Evolutionary conservation across 1,284 basidiomycete species (phyloP), one percentile per base, ranked within the genome.

Genomic region (Tilletia indica): DNA sequence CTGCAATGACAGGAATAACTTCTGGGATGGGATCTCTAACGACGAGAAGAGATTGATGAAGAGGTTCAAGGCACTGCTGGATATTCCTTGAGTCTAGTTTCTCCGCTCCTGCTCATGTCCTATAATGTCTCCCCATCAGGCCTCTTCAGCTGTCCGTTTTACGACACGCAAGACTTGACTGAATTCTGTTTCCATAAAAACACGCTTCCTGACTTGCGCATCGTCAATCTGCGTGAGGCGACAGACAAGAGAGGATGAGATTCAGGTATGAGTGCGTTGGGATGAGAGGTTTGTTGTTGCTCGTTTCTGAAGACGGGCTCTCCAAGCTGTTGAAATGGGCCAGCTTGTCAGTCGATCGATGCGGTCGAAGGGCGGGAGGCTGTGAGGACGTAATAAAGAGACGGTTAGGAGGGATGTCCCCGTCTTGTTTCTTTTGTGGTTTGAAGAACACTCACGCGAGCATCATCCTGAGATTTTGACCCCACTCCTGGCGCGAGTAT

Each of bases 21-120:
- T 97, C 88, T 92, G 93, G 87, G 88, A 91, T 38, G 93, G 97
- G 83, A 93, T 97, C 39, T 89, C 91, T 36, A 91, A 89, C 76
- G 93, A 96, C 74, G 97, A 99, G 82, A 98, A 95, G 94, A 87
- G 91, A 21, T 88, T 98, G 73, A 94, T 99, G 85, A 95, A 93
- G 86, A 90, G 89, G 71, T 88, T 99, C 83, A 99, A 99, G 87
- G 88, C 89, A 21, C 92, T 95, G 71, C 85, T 88, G 71, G 86
- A 87, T 76, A 86, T 88, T 72, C 80, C 81, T n/a, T 83, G 72
- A 39, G 14, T 39, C 34, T 64, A 11, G 4, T 12, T 9, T 21
- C 2, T 42, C 16, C n/a, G 19, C 61, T 39, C 36, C 58, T 58
- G 16, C 34, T 58, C 56, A 34, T 58, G 56, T 34, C 56, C 1